Evolutionary conservation across 108 stramenopile species (phyloP).

Genomic region (Cyclotella atomus): DNA sequence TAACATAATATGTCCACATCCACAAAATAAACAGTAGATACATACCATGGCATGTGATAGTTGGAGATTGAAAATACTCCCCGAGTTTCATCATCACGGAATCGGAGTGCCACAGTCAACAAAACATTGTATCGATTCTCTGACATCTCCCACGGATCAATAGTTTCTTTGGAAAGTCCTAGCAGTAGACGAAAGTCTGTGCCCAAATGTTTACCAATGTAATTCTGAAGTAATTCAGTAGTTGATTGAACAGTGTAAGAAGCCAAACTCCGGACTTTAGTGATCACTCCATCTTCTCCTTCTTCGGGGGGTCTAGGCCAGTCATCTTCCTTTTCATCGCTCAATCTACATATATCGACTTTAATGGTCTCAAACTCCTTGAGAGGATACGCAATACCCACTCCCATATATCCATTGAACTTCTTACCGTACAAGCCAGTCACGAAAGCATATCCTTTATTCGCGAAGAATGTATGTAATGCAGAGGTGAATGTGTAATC

Average conservation of each 20-base stretch:
- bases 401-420: constrained; percentile 93
- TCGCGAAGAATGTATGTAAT: constrained; percentile 86
- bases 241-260: constrained; percentile 9
- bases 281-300: constrained; percentile 1
- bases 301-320: constrained; percentile 62
- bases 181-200: not conserved
- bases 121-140: constrained; percentile 77
- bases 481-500: constrained; percentile 75
- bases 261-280: not conserved
- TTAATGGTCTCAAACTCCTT: constrained; percentile 61
- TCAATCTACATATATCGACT: constrained; percentile 75
- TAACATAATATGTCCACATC: too few species aligned
- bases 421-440: constrained; percentile 89
- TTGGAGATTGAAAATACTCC: constrained; percentile 79
- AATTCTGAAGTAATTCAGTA: not conserved
- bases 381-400: constrained; percentile 78
- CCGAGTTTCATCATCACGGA: constrained; percentile 12
- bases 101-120: constrained; percentile 65
- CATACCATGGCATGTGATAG: constrained; percentile 99
- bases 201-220: constrained; percentile 15
- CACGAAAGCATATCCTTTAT: constrained; percentile 84
- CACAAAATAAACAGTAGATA: too few species aligned
- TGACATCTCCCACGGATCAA: constrained; percentile 82
- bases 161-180: constrained; percentile 11
- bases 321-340: constrained; percentile 65